Base-by-base conservation (phyloP, 2,329 filamentous ascomycete genomes). In the Ophiostoma ips region DNA sequence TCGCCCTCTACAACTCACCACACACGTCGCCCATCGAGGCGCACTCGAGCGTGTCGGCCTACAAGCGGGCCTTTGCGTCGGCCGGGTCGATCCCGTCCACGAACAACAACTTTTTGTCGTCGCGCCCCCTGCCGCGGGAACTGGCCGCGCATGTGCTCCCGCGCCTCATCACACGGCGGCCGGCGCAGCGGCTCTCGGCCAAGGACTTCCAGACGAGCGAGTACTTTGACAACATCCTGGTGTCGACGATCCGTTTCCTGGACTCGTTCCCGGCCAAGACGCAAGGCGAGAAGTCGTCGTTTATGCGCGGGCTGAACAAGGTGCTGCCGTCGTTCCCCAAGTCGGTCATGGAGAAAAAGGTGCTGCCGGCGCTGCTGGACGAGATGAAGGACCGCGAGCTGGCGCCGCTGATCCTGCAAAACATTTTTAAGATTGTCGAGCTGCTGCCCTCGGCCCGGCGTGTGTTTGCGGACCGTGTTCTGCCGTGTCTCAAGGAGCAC, bases 211-310 rank as follows among this genome's bases (percentile, higher is more conserved):
- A 98, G 62, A 80, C 95, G 64, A 94, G 88, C 60, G 82, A 87
- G 57, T 98, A 94, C 63, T 98, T 98, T 62, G 88, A 98, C 66
- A 98, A 96, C 60, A 86, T 96, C 43, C 72, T 98, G 5, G 87
- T 98, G 19, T 95, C 89, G 0, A 95, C 92, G 0, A 95, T 98
- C 55, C 85, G 92, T 12, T 98, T 98, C 61, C 71, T 98, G 24
- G 92, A 98, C 59, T 77, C 82, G 0, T 79, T 98, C 52, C 90
- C 92, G 0, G 86, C 87, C 33, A 98, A 98, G 68, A 95, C 88
- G 1, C 76, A 86, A 0, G 85, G 79, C 55, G 92, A 98, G 61
- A 98, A 98, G 63, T 76, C 83, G 7, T 83, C 88, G 52, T 98
- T 98, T 63, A 78, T 98, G 75, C 80, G 87, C 50, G 92, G 92